phyloP scores from a whole-genome alignment of 2,329 filamentous ascomycete species.

The Helminthosporium solani region DNA sequence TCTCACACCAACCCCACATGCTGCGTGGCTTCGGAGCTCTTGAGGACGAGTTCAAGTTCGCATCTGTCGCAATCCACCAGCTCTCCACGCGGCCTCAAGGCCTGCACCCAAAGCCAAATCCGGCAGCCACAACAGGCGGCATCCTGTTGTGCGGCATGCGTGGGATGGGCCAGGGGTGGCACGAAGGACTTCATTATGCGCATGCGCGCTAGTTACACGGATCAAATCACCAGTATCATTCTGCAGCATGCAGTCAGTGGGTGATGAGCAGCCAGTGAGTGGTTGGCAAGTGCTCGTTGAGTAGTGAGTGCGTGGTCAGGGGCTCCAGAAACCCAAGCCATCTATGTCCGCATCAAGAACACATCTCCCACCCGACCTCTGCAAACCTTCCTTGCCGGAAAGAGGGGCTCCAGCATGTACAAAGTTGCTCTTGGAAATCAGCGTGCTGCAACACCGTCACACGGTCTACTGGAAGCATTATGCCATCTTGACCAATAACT shows the following conservation, averaged over 20 bases:
- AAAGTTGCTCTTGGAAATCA: neutral
- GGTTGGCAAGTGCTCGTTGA: too few relatives aligned
- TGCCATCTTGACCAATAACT: conserved; percentile 9
- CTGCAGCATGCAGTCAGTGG: conserved; percentile 5
- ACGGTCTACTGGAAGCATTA: conserved; percentile 3
- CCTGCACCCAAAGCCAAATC: conserved; percentile 18
- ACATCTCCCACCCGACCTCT: neutral
- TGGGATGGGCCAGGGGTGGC: conserved; percentile 20
- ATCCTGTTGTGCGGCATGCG: conserved; percentile 15
- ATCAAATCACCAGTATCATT: conserved; percentile 12
- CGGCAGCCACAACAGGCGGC: conserved; percentile 19
- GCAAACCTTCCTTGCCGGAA: neutral
- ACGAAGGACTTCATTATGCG: conserved; percentile 16
- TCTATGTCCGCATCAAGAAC: neutral
- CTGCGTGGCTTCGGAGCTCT: neutral
- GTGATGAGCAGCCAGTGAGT: too few relatives aligned
- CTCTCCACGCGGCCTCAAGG: conserved; percentile 1
- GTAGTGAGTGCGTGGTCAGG: neutral
- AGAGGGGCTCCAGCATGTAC: neutral
- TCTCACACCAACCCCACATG: neutral
- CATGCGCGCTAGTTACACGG: conserved; percentile 24
- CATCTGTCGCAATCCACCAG: conserved; percentile 1
- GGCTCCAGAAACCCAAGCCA: neutral
- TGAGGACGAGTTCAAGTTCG: neutral
- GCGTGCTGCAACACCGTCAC: neutral